A percentile compares a stretch with the other conserved stretches of the same genome.
Evolutionary conservation across 208 protist genomes (phyloP).

Genomic region (Trichomonas gallinae): DNA sequence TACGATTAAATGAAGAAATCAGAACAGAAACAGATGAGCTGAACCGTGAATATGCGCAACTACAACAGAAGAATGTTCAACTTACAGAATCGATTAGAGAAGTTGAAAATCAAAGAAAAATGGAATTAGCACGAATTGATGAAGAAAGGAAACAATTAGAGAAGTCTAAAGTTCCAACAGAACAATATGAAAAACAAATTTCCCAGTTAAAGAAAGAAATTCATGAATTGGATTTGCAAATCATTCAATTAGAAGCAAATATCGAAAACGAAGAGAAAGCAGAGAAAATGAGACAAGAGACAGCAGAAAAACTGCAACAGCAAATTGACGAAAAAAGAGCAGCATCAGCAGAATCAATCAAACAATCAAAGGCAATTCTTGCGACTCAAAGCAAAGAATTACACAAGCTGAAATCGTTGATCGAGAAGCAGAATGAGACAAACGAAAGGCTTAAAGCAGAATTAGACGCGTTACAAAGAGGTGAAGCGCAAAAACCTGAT

Average conservation of each 20-base stretch:
- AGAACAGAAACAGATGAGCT: neutral
- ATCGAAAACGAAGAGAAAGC: neutral
- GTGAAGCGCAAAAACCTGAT: neutral
- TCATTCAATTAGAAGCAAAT: neutral
- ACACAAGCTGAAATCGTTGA: neutral
- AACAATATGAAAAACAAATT: neutral
- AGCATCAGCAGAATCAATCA: neutral
- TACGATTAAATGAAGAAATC: neutral
- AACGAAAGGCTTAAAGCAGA: neutral
- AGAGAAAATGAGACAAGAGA: neutral
- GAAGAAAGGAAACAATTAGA: neutral
- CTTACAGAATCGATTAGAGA: neutral
- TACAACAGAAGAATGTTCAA: neutral
- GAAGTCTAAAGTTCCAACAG: neutral
- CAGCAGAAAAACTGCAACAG: neutral
- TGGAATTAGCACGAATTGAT: neutral
- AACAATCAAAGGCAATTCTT: neutral
- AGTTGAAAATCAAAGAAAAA: neutral
- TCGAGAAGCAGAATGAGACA: neutral
- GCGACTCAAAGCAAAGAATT: neutral
- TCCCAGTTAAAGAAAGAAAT: neutral
- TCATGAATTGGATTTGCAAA: neutral
- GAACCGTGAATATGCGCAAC: neutral
- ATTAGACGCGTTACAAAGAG: neutral
- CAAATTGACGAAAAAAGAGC: neutral